phyloP scores from a whole-genome alignment of 2,329 filamentous ascomycete species.

The Tolypocladium endophyticum region DNA sequence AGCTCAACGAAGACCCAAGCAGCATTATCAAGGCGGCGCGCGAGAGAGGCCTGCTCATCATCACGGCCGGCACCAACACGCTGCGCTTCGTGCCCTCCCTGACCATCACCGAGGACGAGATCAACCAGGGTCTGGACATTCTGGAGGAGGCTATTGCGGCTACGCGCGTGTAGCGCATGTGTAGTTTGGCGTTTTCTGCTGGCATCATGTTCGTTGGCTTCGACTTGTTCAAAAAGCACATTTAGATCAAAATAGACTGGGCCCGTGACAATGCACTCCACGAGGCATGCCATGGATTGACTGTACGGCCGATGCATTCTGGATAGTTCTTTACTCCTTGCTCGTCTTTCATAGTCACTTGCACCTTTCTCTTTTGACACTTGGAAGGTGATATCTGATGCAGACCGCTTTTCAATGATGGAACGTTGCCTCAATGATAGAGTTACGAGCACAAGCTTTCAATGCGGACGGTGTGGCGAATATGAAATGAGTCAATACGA shows the following conservation, averaged over 20 bases:
- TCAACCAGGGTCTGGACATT: slow-evolving; percentile 65
- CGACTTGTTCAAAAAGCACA: neutral
- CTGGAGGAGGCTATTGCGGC: slow-evolving; percentile 54
- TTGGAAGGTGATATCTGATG: no score
- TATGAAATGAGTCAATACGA: no score
- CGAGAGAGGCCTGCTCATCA: slow-evolving; percentile 78
- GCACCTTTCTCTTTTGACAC: no score
- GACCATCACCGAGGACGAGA: slow-evolving; percentile 70
- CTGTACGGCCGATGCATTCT: neutral
- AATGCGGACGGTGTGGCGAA: no score
- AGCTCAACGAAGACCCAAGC: slow-evolving; percentile 63
- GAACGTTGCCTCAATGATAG: no score
- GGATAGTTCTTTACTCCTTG: neutral
- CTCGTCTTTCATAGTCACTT: neutral
- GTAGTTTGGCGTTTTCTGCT: neutral
- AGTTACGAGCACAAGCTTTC: no score
- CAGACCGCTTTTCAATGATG: no score
- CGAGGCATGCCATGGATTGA: neutral
- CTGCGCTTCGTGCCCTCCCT: slow-evolving; percentile 85
- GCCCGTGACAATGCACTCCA: neutral
- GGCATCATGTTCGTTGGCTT: neutral
- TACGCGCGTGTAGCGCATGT: slow-evolving; percentile 17
- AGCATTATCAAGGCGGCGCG: slow-evolving; percentile 74
- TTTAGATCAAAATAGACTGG: neutral
- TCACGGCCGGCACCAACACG: slow-evolving; percentile 88